Conservation (phyloP, 2,329 filamentous ascomycete species). For the Hirsutella rhossiliensis region DNA sequence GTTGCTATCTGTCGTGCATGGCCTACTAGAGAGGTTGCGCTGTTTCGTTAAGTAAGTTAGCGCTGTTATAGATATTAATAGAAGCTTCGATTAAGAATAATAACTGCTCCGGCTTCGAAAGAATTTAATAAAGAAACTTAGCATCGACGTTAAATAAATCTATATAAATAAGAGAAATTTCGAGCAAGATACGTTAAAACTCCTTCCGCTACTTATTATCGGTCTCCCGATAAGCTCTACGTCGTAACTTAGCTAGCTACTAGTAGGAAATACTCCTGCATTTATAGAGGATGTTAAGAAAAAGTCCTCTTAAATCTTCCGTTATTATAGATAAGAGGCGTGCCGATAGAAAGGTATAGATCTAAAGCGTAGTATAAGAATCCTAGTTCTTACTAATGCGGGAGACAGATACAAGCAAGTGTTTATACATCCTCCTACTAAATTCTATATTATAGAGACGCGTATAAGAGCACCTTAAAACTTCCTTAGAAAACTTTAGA, state of each 20-base stretch:
- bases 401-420: conserved; percentile 3
- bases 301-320: not conserved
- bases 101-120: not conserved
- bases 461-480: not conserved
- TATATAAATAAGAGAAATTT: not conserved
- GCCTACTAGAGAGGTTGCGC: not conserved
- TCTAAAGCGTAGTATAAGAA: conserved; percentile 7
- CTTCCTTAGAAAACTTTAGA: not conserved
- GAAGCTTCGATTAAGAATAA: not conserved
- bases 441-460: not conserved
- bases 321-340: conserved; percentile 6
- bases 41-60: not conserved
- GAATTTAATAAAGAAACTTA: not conserved
- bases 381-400: conserved; percentile 8
- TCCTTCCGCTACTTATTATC: not conserved
- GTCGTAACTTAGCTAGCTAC: not conserved
- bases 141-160: not conserved
- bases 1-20: conserved; percentile 5
- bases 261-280: not conserved
- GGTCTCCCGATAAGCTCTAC: not conserved
- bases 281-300: not conserved
- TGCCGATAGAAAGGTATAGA: conserved; percentile 8
- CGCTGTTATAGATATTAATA: not conserved
- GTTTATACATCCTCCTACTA: not conserved
- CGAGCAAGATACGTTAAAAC: not conserved